phyloP scores from a whole-genome alignment of 2,329 filamentous ascomycete genomes.

The Magnaporthiopsis incrustans region DNA sequence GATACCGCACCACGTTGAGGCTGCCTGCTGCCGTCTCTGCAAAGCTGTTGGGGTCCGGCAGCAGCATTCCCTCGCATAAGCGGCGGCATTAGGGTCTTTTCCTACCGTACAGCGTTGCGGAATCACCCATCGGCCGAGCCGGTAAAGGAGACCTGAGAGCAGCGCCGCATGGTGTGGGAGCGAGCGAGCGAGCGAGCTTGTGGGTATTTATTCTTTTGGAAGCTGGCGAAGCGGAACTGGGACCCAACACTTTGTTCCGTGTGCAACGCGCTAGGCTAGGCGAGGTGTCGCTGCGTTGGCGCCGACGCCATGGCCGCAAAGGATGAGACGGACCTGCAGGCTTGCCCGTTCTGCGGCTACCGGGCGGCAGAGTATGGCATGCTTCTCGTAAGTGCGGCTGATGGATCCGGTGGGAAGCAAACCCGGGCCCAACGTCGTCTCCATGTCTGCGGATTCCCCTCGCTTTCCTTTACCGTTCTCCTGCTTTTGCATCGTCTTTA shows the following conservation, averaged over 20 bases:
- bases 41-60: too few relatives aligned
- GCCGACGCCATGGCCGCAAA: neutral
- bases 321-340: constrained; percentile 10
- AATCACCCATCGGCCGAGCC: neutral
- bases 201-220: neutral
- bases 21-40: too few relatives aligned
- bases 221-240: neutral
- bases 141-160: too few relatives aligned
- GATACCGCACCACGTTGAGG: too few relatives aligned
- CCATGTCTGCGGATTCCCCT: neutral
- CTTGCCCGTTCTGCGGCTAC: constrained; percentile 33
- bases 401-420: neutral
- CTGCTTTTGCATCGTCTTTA: neutral
- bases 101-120: too few relatives aligned
- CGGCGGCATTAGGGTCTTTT: neutral
- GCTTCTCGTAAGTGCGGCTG: constrained; percentile 22
- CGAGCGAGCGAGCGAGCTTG: neutral
- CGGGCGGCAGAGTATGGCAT: constrained; percentile 27
- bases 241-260: neutral
- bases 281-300: neutral
- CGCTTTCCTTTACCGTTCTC: neutral
- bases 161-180: neutral
- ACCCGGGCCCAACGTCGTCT: neutral
- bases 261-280: neutral
- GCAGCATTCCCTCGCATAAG: neutral